A percentile compares a stretch with the other conserved stretches of the same genome.
Conservation (phyloP, 2,329 filamentous ascomycete species). For the Trichoderma sp. region DNA sequence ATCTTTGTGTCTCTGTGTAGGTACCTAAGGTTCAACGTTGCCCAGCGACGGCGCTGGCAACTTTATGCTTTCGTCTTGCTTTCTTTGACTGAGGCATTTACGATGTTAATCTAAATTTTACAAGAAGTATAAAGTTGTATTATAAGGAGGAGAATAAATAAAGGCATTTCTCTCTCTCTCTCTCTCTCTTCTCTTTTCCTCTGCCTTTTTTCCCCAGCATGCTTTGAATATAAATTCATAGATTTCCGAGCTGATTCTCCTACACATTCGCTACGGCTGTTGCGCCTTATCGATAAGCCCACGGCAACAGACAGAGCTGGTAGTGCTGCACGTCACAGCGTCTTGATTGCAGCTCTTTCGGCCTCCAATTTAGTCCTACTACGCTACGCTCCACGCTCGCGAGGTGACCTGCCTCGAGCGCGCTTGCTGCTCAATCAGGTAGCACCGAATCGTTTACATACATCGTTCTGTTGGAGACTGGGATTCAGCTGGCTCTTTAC, state of each 20-base stretch:
- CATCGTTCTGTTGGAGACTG: not conserved
- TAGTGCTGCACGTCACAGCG: not conserved
- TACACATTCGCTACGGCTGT: not conserved
- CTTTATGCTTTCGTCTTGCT: not conserved
- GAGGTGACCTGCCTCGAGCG: conserved; percentile 1
- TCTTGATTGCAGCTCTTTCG: not conserved
- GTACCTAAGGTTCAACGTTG: not conserved
- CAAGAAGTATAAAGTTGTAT: no score
- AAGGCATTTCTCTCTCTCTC: no score
- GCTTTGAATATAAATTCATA: no score
- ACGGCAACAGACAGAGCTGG: not conserved
- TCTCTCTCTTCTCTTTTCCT: no score
- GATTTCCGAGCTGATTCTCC: not conserved
- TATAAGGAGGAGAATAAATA: not conserved
- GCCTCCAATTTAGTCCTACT: not conserved
- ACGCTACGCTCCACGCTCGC: not conserved
- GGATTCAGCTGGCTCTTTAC: not conserved
- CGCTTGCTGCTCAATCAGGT: conserved; percentile 1
- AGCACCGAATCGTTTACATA: not conserved
- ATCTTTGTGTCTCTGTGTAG: not conserved
- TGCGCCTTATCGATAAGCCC: conserved; percentile 22
- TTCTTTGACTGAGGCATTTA: not conserved
- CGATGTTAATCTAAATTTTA: not conserved
- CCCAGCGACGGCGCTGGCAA: not conserved
- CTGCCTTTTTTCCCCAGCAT: no score